These are phyloP conservation scores for Rutstroemia sp. DNA, from an alignment of 2,329 filamentous ascomycete species.

Conservation along the genomic window DNA sequence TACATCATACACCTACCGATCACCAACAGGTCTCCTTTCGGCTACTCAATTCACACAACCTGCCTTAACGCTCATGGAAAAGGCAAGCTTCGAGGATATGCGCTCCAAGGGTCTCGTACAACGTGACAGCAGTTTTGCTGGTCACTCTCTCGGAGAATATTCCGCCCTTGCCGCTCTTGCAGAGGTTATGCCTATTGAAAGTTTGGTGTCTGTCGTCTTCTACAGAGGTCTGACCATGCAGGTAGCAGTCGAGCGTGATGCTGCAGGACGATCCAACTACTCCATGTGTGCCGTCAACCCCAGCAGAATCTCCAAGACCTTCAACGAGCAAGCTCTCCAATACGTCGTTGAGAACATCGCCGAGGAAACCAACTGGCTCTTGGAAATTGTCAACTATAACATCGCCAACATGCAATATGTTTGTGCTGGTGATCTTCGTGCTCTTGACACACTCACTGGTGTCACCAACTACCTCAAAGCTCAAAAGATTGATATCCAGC, in stretches of 20 bases:
- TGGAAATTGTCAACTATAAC: constrained; percentile 97
- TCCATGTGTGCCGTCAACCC: constrained; percentile 99
- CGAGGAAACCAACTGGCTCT: constrained; percentile 87
- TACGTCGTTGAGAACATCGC: constrained; percentile 95
- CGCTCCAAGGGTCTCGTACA: constrained; percentile 93
- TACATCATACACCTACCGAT: constrained; percentile 93
- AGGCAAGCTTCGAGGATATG: constrained; percentile 99
- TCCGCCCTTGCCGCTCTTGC: constrained; percentile 92
- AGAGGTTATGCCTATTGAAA: constrained; percentile 99
- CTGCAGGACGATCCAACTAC: constrained; percentile 89
- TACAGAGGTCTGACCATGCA: constrained; percentile 99
- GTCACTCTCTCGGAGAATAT: constrained; percentile 97
- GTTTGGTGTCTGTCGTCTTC: constrained; percentile 95
- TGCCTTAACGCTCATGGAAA: constrained; percentile 97
- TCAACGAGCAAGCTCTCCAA: constrained; percentile 94
- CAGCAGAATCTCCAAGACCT: constrained; percentile 95
- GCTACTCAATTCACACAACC: constrained; percentile 99
- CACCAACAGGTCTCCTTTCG: constrained; percentile 87
- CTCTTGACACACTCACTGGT: constrained; percentile 57
- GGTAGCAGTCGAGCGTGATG: constrained; percentile 95
- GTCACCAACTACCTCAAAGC: constrained; percentile 93
- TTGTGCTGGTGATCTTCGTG: constrained; percentile 62
- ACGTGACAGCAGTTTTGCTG: constrained; percentile 92
- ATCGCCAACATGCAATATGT: constrained; percentile 72
- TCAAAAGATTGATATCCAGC: constrained; percentile 95